Conservation (phyloP, 495 filamentous ascomycete genomes). For the Penicillium lividum region DNA sequence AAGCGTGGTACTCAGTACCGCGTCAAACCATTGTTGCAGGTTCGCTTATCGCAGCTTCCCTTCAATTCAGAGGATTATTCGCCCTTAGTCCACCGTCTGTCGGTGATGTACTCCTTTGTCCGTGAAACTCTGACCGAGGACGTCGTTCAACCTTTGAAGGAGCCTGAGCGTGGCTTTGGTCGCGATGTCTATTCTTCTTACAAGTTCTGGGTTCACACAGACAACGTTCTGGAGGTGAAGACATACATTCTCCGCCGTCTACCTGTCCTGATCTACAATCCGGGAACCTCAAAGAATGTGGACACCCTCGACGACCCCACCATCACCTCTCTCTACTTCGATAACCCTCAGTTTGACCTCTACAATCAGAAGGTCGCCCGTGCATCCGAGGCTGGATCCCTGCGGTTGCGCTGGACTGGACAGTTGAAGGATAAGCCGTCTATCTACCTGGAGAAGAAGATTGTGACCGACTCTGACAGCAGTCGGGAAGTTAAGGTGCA, state of each 20-base stretch:
- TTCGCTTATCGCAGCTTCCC: conserved; percentile 79
- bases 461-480: conserved; percentile 68
- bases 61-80: conserved; percentile 97
- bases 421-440: conserved; percentile 75
- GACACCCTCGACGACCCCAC: conserved; percentile 79
- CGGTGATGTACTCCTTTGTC: conserved; percentile 93
- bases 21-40: conserved; percentile 85
- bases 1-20: conserved; percentile 80
- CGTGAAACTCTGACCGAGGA: conserved; percentile 71
- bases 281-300: conserved; percentile 74
- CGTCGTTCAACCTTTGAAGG: conserved; percentile 42
- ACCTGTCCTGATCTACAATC: conserved; percentile 90
- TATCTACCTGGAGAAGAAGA: conserved; percentile 87
- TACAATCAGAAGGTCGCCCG: conserved; percentile 84
- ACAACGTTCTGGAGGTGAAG: conserved; percentile 95
- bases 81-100: conserved; percentile 81
- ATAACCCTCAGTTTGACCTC: conserved; percentile 78
- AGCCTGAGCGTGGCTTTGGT: conserved; percentile 43
- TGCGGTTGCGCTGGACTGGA: conserved; percentile 90
- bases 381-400: conserved; percentile 72
- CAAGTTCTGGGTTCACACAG: conserved; percentile 97
- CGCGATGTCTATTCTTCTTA: conserved; percentile 79
- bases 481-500: conserved; percentile 76
- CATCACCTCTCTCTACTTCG: conserved; percentile 95
- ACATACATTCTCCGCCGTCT: conserved; percentile 88